Conservation (phyloP, 2,329 filamentous ascomycete genomes). For the Tolypocladium cylindrosporum region DNA sequence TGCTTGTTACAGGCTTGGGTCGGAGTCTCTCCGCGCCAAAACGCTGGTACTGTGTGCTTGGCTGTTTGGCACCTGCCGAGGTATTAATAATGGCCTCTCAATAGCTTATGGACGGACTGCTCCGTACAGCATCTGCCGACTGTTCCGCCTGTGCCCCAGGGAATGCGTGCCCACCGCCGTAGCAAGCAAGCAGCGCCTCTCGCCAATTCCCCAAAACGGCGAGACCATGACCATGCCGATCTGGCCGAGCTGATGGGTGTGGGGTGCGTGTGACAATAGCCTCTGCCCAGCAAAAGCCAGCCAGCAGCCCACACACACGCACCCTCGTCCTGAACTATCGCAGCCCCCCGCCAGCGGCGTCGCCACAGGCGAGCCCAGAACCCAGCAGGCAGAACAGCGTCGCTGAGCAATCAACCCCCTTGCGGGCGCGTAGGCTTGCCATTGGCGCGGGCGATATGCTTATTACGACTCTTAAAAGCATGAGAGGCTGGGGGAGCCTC, state of each 20-base stretch:
- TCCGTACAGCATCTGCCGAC: background rate
- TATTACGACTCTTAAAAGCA: background rate
- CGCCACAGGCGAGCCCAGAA: slow-evolving; percentile 5
- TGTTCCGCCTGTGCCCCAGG: background rate
- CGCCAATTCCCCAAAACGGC: background rate
- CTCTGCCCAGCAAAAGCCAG: no score
- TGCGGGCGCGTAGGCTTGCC: background rate
- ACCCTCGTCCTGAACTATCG: background rate
- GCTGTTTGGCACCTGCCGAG: background rate
- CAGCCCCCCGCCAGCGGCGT: background rate
- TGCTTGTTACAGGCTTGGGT: background rate
- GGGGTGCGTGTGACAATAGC: background rate
- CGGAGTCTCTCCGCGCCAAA: background rate
- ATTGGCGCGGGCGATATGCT: slow-evolving; percentile 1
- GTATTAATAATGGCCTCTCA: background rate
- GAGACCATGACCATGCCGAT: slow-evolving; percentile 1
- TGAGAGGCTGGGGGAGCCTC: background rate
- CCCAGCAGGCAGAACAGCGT: background rate
- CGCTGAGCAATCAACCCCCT: background rate
- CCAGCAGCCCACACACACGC: no score
- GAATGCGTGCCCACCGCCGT: background rate
- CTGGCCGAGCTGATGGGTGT: background rate
- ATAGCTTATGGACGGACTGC: background rate
- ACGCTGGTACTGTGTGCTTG: background rate
- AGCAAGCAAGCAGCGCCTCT: background rate